Evolutionary conservation across 257 asterid species (phyloP).

Genomic region (Solanum ossicruentum): DNA sequence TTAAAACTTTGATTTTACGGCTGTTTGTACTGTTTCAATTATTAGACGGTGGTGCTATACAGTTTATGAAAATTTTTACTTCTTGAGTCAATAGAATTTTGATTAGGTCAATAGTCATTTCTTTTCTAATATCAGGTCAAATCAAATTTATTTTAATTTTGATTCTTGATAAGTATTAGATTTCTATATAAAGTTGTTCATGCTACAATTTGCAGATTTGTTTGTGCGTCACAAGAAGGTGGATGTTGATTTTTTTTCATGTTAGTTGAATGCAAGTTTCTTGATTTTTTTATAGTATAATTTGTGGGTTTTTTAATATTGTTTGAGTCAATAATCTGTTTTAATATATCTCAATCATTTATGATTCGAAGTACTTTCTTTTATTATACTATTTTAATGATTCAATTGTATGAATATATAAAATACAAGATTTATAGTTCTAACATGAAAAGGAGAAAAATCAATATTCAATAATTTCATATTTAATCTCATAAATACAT

Average conservation of each 20-base stretch:
- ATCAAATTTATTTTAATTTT: background rate
- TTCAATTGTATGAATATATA: background rate
- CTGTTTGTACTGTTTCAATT: too few species aligned
- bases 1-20: too few species aligned
- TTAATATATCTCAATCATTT: accelerated
- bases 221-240: too few species aligned
- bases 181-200: background rate
- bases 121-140: background rate
- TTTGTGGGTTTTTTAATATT: background rate
- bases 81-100: background rate
- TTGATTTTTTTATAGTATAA: background rate
- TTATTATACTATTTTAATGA: background rate
- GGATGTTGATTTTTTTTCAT: background rate
- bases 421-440: background rate
- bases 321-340: background rate
- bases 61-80: background rate
- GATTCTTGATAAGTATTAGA: background rate
- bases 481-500: background rate
- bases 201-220: background rate
- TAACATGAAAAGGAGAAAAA: background rate
- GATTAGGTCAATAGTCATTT: background rate
- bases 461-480: background rate
- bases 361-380: background rate
- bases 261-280: background rate
- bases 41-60: background rate